Evolutionary conservation across 176 grass and related monocot genomes (phyloP).

Genomic region (Eragrostis nindensis): DNA sequence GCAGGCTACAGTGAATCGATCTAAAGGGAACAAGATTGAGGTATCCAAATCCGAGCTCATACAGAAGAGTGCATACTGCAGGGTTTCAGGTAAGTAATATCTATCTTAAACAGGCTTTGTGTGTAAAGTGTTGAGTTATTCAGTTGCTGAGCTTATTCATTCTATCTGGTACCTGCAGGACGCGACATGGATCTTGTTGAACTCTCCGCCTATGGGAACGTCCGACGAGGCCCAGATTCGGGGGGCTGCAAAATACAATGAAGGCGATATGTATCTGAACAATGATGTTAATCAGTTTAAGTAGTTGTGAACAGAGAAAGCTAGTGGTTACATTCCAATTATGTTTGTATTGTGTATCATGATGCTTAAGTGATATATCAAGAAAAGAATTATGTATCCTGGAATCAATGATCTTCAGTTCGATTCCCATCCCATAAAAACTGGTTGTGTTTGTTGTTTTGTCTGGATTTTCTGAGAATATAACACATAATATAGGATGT

Average conservation of each 20-base stretch:
- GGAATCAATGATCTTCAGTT: constrained; percentile 8
- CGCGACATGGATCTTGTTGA: constrained; percentile 95
- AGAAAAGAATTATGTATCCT: constrained; percentile 25
- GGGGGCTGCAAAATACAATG: constrained; percentile 95
- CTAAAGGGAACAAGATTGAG: constrained; percentile 94
- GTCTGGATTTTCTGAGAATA: background rate
- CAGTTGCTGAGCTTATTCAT: constrained; percentile 2
- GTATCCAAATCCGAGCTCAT: constrained; percentile 87
- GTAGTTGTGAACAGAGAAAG: constrained; percentile 13
- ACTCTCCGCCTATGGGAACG: constrained; percentile 91
- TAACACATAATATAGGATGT: background rate
- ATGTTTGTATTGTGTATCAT: constrained; percentile 44
- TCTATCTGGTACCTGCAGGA: constrained; percentile 55
- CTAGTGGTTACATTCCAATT: constrained; percentile 17
- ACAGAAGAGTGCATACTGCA: constrained; percentile 94
- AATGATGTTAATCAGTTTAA: constrained; percentile 17
- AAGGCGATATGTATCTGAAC: constrained; percentile 42
- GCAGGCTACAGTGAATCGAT: constrained; percentile 89
- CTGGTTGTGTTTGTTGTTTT: background rate
- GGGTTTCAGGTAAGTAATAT: constrained; percentile 75
- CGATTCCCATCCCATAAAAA: background rate
- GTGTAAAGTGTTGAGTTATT: constrained; percentile 35
- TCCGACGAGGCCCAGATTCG: constrained; percentile 71
- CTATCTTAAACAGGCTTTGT: constrained; percentile 6
- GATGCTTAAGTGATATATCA: constrained; percentile 35